A percentile compares a stretch with the other conserved stretches of the same genome.
Evolutionary conservation across 176 grass and related monocot genomes (phyloP).

Genomic region (Oryza meridionalis): DNA sequence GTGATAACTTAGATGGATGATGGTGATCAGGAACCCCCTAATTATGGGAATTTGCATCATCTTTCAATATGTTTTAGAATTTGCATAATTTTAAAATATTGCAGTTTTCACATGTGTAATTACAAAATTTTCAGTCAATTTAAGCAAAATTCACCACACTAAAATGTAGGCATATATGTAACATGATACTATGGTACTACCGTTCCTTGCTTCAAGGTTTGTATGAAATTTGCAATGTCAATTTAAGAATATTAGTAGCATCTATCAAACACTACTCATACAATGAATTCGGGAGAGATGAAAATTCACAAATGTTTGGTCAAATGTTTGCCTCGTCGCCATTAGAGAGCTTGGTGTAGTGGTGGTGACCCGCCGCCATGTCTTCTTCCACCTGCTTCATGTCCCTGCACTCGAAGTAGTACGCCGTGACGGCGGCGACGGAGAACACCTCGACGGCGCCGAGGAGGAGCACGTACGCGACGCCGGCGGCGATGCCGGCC

Average conservation of each 20-base stretch:
- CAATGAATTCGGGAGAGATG: not conserved
- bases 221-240: not conserved
- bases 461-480: constrained; percentile 44
- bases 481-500: constrained; percentile 16
- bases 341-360: constrained; percentile 45
- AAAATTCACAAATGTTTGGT: not conserved
- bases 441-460: constrained; percentile 52
- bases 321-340: constrained; percentile 20
- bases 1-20: not conserved
- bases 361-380: not conserved
- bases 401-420: constrained; percentile 65
- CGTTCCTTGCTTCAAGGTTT: not conserved
- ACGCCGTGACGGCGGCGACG: constrained; percentile 34
- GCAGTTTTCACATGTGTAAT: not conserved
- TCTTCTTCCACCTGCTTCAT: constrained; percentile 29
- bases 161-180: not conserved
- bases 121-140: not conserved
- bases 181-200: too few species aligned
- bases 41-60: not conserved
- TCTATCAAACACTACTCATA: not conserved
- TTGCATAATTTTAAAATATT: not conserved
- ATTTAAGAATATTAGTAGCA: not conserved
- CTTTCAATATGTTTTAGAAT: too few species aligned
- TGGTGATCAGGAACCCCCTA: not conserved
- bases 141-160: not conserved